phyloP scores from a whole-genome alignment of 495 filamentous ascomycete genomes.

The Xylaria flabelliformis region DNA sequence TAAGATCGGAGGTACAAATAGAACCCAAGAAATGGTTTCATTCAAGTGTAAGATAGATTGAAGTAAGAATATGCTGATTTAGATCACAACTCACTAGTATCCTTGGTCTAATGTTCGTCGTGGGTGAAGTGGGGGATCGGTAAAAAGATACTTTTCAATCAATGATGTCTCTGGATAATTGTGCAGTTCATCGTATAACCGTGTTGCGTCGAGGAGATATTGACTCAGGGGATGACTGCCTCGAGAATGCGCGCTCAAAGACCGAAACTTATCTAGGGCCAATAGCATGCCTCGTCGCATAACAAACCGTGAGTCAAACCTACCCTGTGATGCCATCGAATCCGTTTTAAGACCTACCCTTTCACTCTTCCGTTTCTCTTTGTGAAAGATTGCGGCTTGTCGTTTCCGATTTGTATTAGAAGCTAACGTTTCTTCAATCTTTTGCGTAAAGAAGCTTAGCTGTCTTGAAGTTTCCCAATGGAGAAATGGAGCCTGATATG shows the following conservation, averaged over 20 bases:
- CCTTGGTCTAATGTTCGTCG: slow-evolving; percentile 70
- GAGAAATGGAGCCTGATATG: slow-evolving; percentile 40
- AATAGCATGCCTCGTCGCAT: neutral
- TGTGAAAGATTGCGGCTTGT: neutral
- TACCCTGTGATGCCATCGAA: neutral
- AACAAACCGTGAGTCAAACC: neutral
- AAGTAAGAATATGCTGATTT: neutral
- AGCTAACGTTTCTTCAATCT: slow-evolving; percentile 29
- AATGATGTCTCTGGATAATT: slow-evolving; percentile 61
- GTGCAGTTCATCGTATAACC: slow-evolving; percentile 37
- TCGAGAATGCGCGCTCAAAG: too few species aligned
- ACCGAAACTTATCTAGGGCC: neutral
- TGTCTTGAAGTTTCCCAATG: slow-evolving; percentile 45
- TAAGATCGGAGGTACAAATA: neutral
- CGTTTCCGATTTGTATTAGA: neutral
- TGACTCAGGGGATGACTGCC: slow-evolving; percentile 22
- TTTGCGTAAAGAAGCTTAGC: slow-evolving; percentile 27
- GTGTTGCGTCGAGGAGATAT: slow-evolving; percentile 32
- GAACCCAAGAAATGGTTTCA: neutral
- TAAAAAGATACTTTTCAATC: slow-evolving; percentile 62
- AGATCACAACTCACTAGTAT: slow-evolving; percentile 49
- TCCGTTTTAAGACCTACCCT: neutral
- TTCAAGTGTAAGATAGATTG: neutral
- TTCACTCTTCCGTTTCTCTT: neutral
- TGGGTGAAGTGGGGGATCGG: slow-evolving; percentile 64